Conservation (phyloP, 805 yeast species). For the Starmerella vaccinii region DNA sequence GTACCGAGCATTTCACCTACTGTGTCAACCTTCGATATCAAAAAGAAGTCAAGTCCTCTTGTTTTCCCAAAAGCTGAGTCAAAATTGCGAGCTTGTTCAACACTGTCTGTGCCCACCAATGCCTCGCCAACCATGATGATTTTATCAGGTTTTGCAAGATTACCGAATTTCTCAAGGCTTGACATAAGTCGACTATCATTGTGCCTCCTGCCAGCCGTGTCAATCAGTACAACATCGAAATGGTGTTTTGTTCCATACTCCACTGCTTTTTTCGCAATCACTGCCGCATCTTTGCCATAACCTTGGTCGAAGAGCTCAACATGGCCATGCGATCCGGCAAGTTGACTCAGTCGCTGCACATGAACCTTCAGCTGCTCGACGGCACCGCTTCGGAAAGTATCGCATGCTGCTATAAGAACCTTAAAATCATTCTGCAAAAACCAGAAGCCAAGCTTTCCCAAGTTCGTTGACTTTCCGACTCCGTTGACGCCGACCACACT, state of each 20-base stretch:
- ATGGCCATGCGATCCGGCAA: conserved; percentile 37
- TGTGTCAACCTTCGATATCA: conserved; percentile 90
- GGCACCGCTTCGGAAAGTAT: conserved; percentile 95
- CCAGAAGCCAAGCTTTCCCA: conserved; percentile 94
- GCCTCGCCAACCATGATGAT: conserved; percentile 99
- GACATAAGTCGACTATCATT: conserved; percentile 93
- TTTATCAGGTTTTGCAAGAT: conserved; percentile 89
- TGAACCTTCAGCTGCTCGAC: conserved; percentile 96
- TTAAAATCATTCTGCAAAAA: conserved; percentile 75
- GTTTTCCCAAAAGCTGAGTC: conserved; percentile 84
- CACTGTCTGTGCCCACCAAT: conserved; percentile 92
- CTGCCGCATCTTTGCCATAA: conserved; percentile 95
- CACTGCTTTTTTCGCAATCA: conserved; percentile 84
- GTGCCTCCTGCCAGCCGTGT: conserved; percentile 96
- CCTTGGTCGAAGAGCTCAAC: conserved; percentile 89
- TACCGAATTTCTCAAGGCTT: conserved; percentile 87
- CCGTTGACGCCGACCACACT: conserved; percentile 98
- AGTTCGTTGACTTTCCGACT: conserved; percentile 92
- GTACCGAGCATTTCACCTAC: conserved; percentile 95
- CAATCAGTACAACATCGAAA: conserved; percentile 82
- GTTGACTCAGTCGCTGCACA: conserved; percentile 66
- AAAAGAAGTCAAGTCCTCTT: conserved; percentile 76
- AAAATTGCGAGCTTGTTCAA: conserved; percentile 86
- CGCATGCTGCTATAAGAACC: conserved; percentile 91
- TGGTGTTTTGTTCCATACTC: conserved; percentile 57